phyloP scores from a whole-genome alignment of 2,329 filamentous ascomycete species.

The Teratosphaeria viscida region DNA sequence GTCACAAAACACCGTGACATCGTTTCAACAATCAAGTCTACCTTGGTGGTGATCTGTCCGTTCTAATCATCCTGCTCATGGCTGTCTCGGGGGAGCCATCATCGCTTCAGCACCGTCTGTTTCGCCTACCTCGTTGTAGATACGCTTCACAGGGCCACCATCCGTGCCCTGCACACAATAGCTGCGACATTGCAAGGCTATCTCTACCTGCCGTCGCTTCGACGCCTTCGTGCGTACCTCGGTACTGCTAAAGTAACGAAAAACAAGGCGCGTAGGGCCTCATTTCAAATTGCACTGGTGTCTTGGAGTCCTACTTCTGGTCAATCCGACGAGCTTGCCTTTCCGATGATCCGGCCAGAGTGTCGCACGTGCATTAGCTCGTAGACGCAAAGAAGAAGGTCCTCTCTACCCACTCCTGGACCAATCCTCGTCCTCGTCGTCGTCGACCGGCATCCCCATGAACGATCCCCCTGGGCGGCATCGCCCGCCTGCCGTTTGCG shows the following conservation, averaged over 20 bases:
- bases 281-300: too few species aligned
- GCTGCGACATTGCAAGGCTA: not conserved
- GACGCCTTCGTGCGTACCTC: too few species aligned
- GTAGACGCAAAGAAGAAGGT: not conserved
- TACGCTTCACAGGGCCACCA: not conserved
- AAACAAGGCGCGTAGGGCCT: too few species aligned
- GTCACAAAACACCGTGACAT: too few species aligned
- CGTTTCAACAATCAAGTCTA: too few species aligned
- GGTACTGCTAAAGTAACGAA: too few species aligned
- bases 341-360: not conserved
- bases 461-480: not conserved
- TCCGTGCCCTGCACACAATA: not conserved
- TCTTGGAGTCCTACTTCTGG: not conserved
- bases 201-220: not conserved
- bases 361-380: not conserved
- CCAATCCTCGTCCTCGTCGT: not conserved
- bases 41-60: not conserved
- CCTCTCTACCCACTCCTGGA: not conserved
- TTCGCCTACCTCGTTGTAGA: not conserved
- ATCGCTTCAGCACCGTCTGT: not conserved
- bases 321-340: not conserved
- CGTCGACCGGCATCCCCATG: not conserved
- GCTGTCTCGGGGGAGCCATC: not conserved
- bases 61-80: not conserved
- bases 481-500: not conserved